Percentiles rank a stretch among this genome's conserved stretches.
Evolutionary conservation across 805 yeast genomes (phyloP).

Genomic region (Wickerhamomyces canadensis): DNA sequence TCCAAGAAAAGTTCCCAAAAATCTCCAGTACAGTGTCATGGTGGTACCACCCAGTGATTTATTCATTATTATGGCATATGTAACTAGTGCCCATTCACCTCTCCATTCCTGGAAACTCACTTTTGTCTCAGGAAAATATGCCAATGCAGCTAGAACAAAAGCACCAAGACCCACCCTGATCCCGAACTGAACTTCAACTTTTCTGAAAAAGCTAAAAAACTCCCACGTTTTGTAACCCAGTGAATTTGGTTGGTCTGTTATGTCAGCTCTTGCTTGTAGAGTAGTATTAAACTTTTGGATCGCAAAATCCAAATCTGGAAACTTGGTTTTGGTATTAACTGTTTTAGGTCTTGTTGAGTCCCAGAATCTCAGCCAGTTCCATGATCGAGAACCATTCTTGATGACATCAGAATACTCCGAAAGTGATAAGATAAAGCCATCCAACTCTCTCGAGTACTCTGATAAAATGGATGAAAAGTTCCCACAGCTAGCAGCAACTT

Average conservation of each 20-base stretch:
- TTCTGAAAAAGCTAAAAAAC: constrained; percentile 43
- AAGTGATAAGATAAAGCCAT: constrained; percentile 39
- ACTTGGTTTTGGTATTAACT: neutral
- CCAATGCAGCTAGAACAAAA: constrained; percentile 56
- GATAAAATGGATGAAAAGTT: constrained; percentile 64
- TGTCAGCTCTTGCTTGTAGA: constrained; percentile 21
- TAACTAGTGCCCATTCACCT: constrained; percentile 82
- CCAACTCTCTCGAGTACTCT: constrained; percentile 56
- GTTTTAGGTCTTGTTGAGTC: constrained; percentile 3
- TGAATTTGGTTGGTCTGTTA: constrained; percentile 10
- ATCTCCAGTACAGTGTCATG: constrained; percentile 68
- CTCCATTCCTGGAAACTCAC: constrained; percentile 57
- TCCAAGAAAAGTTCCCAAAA: constrained; percentile 72
- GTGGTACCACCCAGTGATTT: constrained; percentile 82
- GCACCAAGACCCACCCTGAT: constrained; percentile 78
- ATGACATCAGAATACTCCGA: constrained; percentile 29
- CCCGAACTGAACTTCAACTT: constrained; percentile 73
- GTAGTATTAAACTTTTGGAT: constrained; percentile 11
- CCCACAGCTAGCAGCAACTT: constrained; percentile 80
- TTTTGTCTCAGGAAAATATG: constrained; percentile 54
- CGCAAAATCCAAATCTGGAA: constrained; percentile 14
- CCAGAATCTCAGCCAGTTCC: constrained; percentile 56
- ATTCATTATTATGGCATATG: constrained; percentile 79
- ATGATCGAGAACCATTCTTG: constrained; percentile 25
- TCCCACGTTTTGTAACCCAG: constrained; percentile 41